These are phyloP conservation scores for Phoenix dactylifera DNA, from an alignment of 176 grass and related monocot species.

Conservation along the genomic window DNA sequence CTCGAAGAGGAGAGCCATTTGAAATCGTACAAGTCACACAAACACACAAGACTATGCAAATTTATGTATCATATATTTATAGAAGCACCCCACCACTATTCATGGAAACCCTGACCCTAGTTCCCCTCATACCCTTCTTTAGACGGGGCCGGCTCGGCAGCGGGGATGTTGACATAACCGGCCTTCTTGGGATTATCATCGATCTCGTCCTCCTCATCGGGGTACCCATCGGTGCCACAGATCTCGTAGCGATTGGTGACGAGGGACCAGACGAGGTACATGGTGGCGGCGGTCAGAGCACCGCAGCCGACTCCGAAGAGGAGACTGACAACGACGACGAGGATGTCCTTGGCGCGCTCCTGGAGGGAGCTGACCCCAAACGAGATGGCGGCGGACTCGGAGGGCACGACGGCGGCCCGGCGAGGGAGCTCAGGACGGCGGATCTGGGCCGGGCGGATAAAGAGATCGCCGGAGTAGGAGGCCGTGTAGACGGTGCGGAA, in stretches of 20 bases:
- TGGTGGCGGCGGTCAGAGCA: conserved; percentile 65
- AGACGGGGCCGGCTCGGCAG: conserved; percentile 21
- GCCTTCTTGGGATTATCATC: conserved; percentile 69
- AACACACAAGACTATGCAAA: no score
- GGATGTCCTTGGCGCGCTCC: conserved; percentile 85
- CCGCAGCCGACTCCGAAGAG: conserved; percentile 87
- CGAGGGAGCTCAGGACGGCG: conserved; percentile 25
- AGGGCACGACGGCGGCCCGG: conserved; percentile 5
- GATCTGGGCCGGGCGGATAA: conserved; percentile 26
- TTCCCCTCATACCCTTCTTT: conserved; percentile 60
- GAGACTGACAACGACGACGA: conserved; percentile 74
- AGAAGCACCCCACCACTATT: no score
- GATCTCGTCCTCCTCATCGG: conserved; percentile 35
- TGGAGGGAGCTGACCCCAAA: conserved; percentile 36
- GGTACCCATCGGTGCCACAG: conserved; percentile 31
- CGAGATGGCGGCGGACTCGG: not conserved
- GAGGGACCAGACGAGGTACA: conserved; percentile 78
- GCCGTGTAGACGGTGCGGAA: conserved; percentile 26
- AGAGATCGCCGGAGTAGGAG: conserved; percentile 16
- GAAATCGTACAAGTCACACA: no score
- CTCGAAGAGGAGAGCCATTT: no score
- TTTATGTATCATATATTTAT: no score
- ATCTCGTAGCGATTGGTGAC: conserved; percentile 30
- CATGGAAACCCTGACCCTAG: conserved; percentile 35
- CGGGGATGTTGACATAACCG: conserved; percentile 58